Evolutionary conservation across 352 stramenopile genomes (phyloP).

Genomic region (Pythium utonaiense): DNA sequence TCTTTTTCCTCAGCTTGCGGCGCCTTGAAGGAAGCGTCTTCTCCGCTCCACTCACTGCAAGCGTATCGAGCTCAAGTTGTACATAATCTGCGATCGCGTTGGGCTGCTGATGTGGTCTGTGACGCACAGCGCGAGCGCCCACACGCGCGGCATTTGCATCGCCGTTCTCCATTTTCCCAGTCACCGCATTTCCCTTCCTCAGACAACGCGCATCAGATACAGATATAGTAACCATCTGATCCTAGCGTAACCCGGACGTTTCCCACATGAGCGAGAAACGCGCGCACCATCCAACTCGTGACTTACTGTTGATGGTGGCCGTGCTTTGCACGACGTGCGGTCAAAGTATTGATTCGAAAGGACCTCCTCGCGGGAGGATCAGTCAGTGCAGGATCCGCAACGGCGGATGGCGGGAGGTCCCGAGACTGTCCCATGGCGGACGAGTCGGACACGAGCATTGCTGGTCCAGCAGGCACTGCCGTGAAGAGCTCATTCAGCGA

Average conservation of each 20-base stretch:
- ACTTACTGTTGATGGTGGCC: not conserved
- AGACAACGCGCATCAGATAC: no score
- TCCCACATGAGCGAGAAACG: not conserved
- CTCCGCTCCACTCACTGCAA: not conserved
- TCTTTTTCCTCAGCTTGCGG: not conserved
- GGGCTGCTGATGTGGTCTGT: slow-evolving; percentile 15
- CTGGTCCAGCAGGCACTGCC: no score
- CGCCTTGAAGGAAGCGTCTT: not conserved
- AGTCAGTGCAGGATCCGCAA: not conserved
- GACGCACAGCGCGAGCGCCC: slow-evolving; percentile 6
- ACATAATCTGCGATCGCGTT: slow-evolving; percentile 19
- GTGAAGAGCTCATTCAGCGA: slow-evolving; percentile 12
- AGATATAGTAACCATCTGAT: not conserved
- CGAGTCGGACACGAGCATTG: no score
- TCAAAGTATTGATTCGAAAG: no score
- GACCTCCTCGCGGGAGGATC: no score
- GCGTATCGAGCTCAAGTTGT: slow-evolving; percentile 2
- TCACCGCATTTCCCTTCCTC: no score
- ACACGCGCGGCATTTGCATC: not conserved
- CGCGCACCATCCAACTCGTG: not conserved
- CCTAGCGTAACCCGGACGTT: not conserved
- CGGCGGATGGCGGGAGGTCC: no score
- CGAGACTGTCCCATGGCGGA: no score
- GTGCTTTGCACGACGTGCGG: not conserved
- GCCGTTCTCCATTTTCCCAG: not conserved